phyloP scores from a whole-genome alignment of 345 rosid species.

The Salix exigua region DNA sequence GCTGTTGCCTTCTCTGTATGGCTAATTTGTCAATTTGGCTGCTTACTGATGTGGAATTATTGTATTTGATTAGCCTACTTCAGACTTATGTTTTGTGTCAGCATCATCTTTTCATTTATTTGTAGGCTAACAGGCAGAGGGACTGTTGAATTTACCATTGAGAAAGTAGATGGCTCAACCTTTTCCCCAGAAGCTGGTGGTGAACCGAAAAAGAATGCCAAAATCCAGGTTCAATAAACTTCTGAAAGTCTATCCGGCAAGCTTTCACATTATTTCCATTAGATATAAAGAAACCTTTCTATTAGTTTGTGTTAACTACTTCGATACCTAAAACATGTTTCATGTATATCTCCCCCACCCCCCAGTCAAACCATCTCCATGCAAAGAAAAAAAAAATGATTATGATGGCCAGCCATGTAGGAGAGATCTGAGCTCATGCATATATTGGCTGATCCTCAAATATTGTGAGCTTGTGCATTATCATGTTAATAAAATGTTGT shows the following conservation, averaged over 20 bases:
- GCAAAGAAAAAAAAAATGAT: not conserved
- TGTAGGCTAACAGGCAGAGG: conserved; percentile 84
- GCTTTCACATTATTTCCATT: not conserved
- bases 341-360: not conserved
- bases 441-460: not conserved
- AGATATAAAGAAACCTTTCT: not conserved
- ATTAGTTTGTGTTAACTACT: not conserved
- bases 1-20: not conserved
- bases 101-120: not conserved
- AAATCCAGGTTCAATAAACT: conserved; percentile 56
- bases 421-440: not conserved
- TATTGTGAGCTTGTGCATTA: not conserved
- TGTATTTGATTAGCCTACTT: not conserved
- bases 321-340: not conserved
- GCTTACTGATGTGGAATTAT: conserved; percentile 1
- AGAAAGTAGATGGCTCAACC: conserved; percentile 73
- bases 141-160: conserved; percentile 68
- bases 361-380: not conserved
- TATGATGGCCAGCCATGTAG: not conserved
- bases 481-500: not conserved
- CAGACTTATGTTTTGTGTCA: not conserved
- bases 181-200: conserved; percentile 84
- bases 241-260: not conserved
- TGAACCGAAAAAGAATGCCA: conserved; percentile 59
- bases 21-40: conserved; percentile 2